Evolutionary conservation across 2,329 filamentous ascomycete genomes (phyloP), one percentile per base, ranked within the genome.

Genomic region (Calonectria pteridis): DNA sequence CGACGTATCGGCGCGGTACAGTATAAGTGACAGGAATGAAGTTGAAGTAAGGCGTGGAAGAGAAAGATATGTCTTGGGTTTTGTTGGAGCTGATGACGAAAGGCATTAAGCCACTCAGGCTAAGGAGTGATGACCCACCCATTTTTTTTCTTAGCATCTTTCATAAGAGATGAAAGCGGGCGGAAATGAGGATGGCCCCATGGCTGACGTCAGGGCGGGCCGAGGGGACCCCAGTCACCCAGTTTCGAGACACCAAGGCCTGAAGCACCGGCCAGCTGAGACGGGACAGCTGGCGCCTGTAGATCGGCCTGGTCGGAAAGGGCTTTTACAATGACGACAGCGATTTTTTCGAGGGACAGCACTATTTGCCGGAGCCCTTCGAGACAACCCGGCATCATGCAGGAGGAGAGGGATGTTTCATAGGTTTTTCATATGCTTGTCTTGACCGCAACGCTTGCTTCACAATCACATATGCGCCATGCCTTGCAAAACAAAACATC

Each of bases 81-180:
- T 68, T 46, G 71, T 76, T 72, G 62, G 69, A 74, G 72, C 35
- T 81, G 78, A 81, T 79, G 79, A 81, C 78, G 78, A 70, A 75
- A 78, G 67, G 72, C 53, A 72, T 79, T 68, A 76, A 80, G 77
- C 79, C 79, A 80, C 78, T 72, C 46, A 67, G 63, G 70, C 72
- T 72, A 72, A 72, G 49, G 62, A 29, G 67, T 50, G 59, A 23
- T 33, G 73, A 43, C 59, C 69, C 77, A 77, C 78, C 75, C 29
- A n/a, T 43, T 51, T 64, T 40, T 67, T 58, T 46, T 23, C 33
- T 69, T 73, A 62, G 58, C 70, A 71, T 75, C 29, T 66, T 53
- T 62, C 46, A 46, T 31, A 40, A 40, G 35, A 37, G 63, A 69
- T 68, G 59, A 72, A 51, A 69, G 63, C 74, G 68, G 71, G 43